Evolutionary conservation across 2,329 filamentous ascomycete genomes (phyloP).

Genomic region (Aspergillus sp.): DNA sequence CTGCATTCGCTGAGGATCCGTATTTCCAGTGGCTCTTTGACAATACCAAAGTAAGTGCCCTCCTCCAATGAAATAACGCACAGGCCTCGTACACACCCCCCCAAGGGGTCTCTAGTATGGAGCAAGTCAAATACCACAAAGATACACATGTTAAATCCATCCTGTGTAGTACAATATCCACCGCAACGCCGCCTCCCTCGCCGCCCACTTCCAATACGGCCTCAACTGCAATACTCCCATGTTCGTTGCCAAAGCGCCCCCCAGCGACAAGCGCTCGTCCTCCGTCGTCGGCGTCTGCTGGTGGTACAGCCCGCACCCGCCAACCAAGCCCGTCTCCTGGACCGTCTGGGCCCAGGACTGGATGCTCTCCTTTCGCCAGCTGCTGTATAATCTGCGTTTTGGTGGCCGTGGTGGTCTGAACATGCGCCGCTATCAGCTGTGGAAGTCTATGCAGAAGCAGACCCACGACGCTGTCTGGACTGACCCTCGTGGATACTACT

Average conservation of each 20-base stretch:
- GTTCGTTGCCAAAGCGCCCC: conserved; percentile 65
- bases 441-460: conserved; percentile 64
- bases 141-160: conserved; percentile 9
- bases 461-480: conserved; percentile 64
- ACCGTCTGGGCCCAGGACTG: conserved; percentile 61
- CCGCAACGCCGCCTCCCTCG: conserved; percentile 62
- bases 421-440: conserved; percentile 67
- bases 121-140: not conserved
- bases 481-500: conserved; percentile 67
- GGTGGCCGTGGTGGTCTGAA: conserved; percentile 65
- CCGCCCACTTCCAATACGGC: conserved; percentile 61
- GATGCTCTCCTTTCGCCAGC: conserved; percentile 64
- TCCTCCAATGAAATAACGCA: not conserved
- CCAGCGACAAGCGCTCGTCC: conserved; percentile 17
- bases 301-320: conserved; percentile 62
- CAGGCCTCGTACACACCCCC: not conserved
- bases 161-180: conserved; percentile 53
- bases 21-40: conserved; percentile 66
- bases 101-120: not conserved
- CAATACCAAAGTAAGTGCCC: conserved; percentile 50
- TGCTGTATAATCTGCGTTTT: conserved; percentile 65
- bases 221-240: conserved; percentile 58
- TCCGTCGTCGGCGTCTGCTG: conserved; percentile 68
- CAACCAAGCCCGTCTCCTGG: conserved; percentile 55
- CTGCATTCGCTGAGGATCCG: conserved; percentile 64